Conservation (phyloP, 1,139 yeast genomes). For the Pichia sp. region DNA sequence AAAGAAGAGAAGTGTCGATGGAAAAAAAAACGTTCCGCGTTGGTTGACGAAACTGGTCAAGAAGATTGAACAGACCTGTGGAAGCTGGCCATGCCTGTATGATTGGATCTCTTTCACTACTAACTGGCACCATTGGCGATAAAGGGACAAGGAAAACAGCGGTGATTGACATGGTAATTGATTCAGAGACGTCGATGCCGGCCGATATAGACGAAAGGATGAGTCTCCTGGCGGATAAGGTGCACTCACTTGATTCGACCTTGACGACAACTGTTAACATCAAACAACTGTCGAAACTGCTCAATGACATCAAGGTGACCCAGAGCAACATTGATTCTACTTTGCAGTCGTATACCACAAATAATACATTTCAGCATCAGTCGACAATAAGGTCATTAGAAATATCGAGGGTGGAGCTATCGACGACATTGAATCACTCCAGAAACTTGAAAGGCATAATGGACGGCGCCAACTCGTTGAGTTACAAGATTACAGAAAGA, state of each 20-base stretch:
- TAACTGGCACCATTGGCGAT: too few species aligned
- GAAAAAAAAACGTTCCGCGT: neutral
- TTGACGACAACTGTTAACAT: constrained; percentile 21
- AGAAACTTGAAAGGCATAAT: constrained; percentile 47
- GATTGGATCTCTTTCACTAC: too few species aligned
- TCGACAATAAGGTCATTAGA: constrained; percentile 29
- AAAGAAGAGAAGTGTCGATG: neutral
- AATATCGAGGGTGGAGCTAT: constrained; percentile 40
- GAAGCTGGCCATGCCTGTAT: too few species aligned
- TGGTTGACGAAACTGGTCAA: neutral
- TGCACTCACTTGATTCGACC: constrained; percentile 1
- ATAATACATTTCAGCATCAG: constrained; percentile 23
- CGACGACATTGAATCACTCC: constrained; percentile 39
- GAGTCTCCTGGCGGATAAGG: neutral
- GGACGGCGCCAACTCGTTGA: constrained; percentile 59
- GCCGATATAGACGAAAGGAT: constrained; percentile 1
- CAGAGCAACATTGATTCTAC: constrained; percentile 25
- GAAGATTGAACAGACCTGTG: too few species aligned
- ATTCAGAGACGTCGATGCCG: neutral
- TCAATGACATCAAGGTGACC: constrained; percentile 22
- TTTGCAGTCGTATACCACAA: constrained; percentile 20
- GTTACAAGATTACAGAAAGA: constrained; percentile 62
- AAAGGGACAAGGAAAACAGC: too few species aligned
- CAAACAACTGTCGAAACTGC: constrained; percentile 22
- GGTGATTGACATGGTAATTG: neutral